Percentiles rank a stretch among this genome's conserved stretches.
Conservation (phyloP, 129 eudicot species). For the Tanacetum coccineum region DNA sequence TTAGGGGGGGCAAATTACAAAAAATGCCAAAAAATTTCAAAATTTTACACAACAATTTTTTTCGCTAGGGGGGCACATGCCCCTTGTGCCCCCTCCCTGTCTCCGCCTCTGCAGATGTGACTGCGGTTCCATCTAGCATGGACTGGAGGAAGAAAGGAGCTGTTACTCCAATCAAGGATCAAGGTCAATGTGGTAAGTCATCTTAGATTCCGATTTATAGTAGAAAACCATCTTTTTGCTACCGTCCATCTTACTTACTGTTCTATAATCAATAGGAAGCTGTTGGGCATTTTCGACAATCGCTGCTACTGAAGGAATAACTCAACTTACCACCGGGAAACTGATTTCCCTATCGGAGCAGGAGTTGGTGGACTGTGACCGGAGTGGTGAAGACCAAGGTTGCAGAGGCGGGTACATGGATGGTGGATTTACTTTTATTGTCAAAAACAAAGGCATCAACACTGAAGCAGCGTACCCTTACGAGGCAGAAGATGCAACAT, state of each 20-base stretch:
- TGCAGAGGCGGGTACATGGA: slow-evolving; percentile 82
- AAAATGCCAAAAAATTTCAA: too few relatives aligned
- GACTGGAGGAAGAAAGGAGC: slow-evolving; percentile 27
- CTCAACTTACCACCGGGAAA: slow-evolving; percentile 49
- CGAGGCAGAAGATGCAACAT: slow-evolving; percentile 37
- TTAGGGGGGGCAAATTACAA: too few relatives aligned
- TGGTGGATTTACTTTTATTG: slow-evolving; percentile 50
- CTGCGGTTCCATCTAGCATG: slow-evolving; percentile 29
- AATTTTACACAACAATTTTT: too few relatives aligned
- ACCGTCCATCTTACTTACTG: neutral
- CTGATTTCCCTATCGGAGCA: slow-evolving; percentile 66
- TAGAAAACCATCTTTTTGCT: neutral
- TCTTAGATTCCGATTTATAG: too few relatives aligned
- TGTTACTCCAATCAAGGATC: slow-evolving; percentile 25
- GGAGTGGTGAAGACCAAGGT: slow-evolving; percentile 46
- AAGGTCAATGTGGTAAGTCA: slow-evolving; percentile 26
- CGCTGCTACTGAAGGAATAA: slow-evolving; percentile 65
- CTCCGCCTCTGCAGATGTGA: slow-evolving; percentile 69
- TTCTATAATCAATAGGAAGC: slow-evolving; percentile 48
- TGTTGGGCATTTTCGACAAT: slow-evolving; percentile 79
- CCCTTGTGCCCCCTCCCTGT: too few relatives aligned
- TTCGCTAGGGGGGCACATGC: too few relatives aligned
- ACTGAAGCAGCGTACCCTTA: slow-evolving; percentile 59
- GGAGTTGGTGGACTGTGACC: slow-evolving; percentile 71
- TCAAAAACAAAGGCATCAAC: slow-evolving; percentile 50